phyloP scores from a whole-genome alignment of 371 early-diverging fungal genomes.

The Mortierella sp. region DNA sequence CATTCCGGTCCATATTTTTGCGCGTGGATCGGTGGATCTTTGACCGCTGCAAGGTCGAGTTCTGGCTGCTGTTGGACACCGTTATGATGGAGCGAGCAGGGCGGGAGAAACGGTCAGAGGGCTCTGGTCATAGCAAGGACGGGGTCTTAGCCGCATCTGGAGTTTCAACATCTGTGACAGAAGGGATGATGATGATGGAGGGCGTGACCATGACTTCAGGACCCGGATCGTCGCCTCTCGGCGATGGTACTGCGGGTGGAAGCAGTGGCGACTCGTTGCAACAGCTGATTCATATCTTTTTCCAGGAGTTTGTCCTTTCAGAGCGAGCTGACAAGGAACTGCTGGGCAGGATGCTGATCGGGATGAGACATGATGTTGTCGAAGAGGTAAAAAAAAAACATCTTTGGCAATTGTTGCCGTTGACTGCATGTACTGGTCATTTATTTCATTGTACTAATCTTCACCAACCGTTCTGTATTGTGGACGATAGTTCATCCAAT shows the following conservation, averaged over 20 bases:
- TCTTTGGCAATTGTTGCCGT: background rate
- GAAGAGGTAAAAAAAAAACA: constrained; percentile 40
- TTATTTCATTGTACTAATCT: background rate
- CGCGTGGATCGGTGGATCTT: constrained; percentile 73
- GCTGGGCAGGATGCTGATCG: constrained; percentile 52
- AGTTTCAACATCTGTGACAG: background rate
- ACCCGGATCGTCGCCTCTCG: constrained; percentile 6
- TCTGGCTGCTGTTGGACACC: constrained; percentile 68
- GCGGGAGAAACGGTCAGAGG: constrained; percentile 16
- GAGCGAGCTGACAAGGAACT: constrained; percentile 59
- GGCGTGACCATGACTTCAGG: constrained; percentile 33
- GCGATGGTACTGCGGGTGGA: background rate
- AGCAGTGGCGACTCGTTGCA: constrained; percentile 54
- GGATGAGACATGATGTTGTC: constrained; percentile 46
- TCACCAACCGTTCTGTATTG: background rate
- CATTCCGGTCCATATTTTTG: constrained; percentile 65
- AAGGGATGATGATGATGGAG: constrained; percentile 50
- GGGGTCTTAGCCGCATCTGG: background rate
- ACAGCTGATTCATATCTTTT: constrained; percentile 68
- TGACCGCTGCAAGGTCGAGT: constrained; percentile 71
- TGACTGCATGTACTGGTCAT: background rate
- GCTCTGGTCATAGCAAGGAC: constrained; percentile 14
- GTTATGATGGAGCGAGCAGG: constrained; percentile 60
- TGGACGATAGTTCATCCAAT: constrained; percentile 49
- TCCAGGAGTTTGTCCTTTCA: constrained; percentile 65